Percentiles rank a stretch among this genome's conserved stretches.
These are phyloP conservation scores for Chaetomiaceae sp. DNA, from an alignment of 2,329 filamentous ascomycete species.

Conservation along the genomic window DNA sequence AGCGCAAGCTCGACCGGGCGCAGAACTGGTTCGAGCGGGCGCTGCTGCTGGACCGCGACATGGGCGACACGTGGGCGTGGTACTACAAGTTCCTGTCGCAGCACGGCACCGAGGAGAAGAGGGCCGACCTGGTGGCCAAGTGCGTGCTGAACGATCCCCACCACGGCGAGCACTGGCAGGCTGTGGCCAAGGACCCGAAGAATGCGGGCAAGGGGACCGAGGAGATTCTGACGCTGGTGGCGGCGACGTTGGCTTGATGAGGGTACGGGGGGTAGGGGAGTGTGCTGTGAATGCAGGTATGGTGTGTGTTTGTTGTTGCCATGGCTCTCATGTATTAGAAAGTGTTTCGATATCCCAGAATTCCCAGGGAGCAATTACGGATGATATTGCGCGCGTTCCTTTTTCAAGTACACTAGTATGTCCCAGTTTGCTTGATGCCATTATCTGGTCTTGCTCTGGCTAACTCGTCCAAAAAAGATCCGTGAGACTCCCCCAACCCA, in stretches of 20 bases:
- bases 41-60: slow-evolving; percentile 77
- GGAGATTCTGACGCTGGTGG: slow-evolving; percentile 78
- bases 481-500: not conserved
- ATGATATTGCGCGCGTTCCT: too few relatives aligned
- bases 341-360: not conserved
- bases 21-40: slow-evolving; percentile 98
- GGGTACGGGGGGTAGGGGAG: not conserved
- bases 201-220: slow-evolving; percentile 72
- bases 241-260: slow-evolving; percentile 37
- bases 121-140: slow-evolving; percentile 75
- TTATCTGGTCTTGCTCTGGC: too few relatives aligned
- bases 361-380: too few relatives aligned
- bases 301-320: too few relatives aligned
- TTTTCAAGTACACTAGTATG: too few relatives aligned
- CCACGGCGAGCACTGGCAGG: slow-evolving; percentile 91
- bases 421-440: too few relatives aligned
- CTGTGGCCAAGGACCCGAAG: slow-evolving; percentile 75
- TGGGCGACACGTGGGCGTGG: slow-evolving; percentile 96
- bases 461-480: too few relatives aligned
- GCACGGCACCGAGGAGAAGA: slow-evolving; percentile 93
- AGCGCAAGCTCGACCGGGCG: slow-evolving; percentile 87
- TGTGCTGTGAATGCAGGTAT: too few relatives aligned
- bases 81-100: slow-evolving; percentile 90
- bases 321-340: not conserved
- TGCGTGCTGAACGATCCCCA: slow-evolving; percentile 78